Evolutionary conservation across 768 basidiomycete genomes (phyloP), one percentile per base, ranked within the genome.

Genomic region (Lentinula detonsa): DNA sequence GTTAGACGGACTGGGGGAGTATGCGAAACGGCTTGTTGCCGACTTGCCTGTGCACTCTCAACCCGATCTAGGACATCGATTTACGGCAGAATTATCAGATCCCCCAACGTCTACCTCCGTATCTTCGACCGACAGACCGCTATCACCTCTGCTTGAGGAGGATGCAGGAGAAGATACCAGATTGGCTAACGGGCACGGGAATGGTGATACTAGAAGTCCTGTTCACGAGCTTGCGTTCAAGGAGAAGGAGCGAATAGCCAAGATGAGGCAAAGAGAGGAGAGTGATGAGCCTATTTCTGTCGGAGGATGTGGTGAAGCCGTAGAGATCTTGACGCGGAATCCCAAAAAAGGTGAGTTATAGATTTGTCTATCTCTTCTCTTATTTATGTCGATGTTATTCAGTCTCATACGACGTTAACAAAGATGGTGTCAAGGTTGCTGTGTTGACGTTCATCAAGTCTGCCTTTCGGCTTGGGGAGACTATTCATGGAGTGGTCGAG

Each of bases 391-490:
- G 51, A 34, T 31, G 48, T 45, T 10, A 15, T 60, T 33, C 65
- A 96, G 94, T 88, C 42, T 95, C 94, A 0, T 98, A 93, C 73
- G 95, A 98, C 74, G 94, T 98, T 59, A 91, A 87, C 69, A 97
- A 98, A 76, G 93, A 96, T 39, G 93, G 91, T 0, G 83, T 90
- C 40, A 85, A 86, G 45, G 93, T 98, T 61, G 95, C 96, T 5
- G 87, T 91, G 40, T 73, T 99, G 13, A 97, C 95, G 0, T 91
- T 99, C 64, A 86, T 91, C 28, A 98, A 98, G 74, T 86, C 88
- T 43, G 90, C 92, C 0, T 98, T 92, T 72, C 76, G 96, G 18
- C 83, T 98, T 0, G 96, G 96, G 3, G 95, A 99, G 75, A 95
- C 94, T 0, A 86, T 98, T 23, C 74, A 87, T 49, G 96, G 95